Base-by-base conservation (phyloP, 371 early-diverging fungal species). In the Mortierella sp. region DNA sequence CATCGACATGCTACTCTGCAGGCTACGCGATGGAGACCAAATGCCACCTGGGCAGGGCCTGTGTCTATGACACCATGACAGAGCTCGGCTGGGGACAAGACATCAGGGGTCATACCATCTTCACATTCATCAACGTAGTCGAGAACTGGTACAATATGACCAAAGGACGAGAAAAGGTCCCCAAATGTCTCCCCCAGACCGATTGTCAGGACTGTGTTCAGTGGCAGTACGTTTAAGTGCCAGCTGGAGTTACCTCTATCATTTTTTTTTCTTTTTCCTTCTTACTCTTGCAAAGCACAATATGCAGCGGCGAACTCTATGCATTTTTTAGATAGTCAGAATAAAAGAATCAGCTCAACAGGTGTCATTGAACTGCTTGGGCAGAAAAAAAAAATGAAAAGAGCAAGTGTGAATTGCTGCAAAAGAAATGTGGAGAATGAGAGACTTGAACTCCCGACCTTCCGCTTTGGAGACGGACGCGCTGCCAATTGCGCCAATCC, bases 11-110 rank as follows among this genome's bases (percentile, higher is more conserved):
- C 84, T 98, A 96, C 89, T 93, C 93, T 75, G 95, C 91, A n/a
- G 98, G 96, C 0, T 98, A 96, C 86, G 98, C 97, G n/a, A 89
- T 98, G 88, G 99, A 98, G 82, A 74, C 78, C 8, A 79, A 75
- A 43, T 87, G 87, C 54, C 83, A 87, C 41, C 58, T 83, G 2
- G 78, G 83, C 24, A 55, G 87, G 70, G 87, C 86, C 43, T 92
- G 95, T 78, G 76, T 90, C 0, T 95, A 93, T 87, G 94, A 94
- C 80, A 93, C 94, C 0, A 92, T 93, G 16, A 88, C 89, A 27
- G 90, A 90, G 1, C 84, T 92, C 4, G 92, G 90, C 41, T 95
- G 95, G 95, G 83, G 92, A n/a, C 89, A 91, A 32, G 93, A 93
- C 77, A 93, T 97, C 74, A 90, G 94, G 65, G 91, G 92, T 21